Evolutionary conservation across 441 rosid species (phyloP), one percentile per base, ranked within the genome.

Genomic region (Gossypium lobatum): DNA sequence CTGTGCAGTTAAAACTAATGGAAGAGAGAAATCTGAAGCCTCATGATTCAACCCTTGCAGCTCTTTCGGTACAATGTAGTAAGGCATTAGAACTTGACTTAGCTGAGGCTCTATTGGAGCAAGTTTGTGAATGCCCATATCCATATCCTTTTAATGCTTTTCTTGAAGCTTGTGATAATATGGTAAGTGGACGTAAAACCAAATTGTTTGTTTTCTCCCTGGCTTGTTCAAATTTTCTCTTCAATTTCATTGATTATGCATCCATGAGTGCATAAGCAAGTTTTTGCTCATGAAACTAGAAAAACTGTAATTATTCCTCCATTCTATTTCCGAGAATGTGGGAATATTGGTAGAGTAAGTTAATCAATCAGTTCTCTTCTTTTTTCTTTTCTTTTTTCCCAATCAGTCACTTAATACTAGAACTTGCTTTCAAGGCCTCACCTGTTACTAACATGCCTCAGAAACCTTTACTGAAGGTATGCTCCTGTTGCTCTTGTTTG

Each of bases 41-140:
- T 59, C 59, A 26, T 68, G 72, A 82, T 71, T 74, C 87, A 73
- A 91, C 97, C 45, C 79, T 89, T 73, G 90, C 88, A 48, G 64
- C 79, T 34, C 76, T 89, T 73, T 81, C 97, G 65, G 71, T 83
- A 11, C 80, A 66, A 74, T 87, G 88, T 87, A 83, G 95, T 75
- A 80, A 76, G 72, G 90, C 81, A 64, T 76, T 86, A 71, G 93
- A 93, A 76, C 87, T 92, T 74, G 95, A 95, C 85, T 78, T 88
- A 67, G 97, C 97, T 60, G 96, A 95, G 83, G 75, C 76, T 76
- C 81, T 95, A 10, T 77, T 93, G 85, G 80, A 85, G 80, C 88
- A 84, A 81, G 77, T 92, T 72, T 84, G 89, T 48, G 76, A 75
- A 66, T 82, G 77, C 74, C 75, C 66, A 25, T 25, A 80, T 79